Percentiles rank a stretch among this genome's conserved stretches.
These are phyloP conservation scores for Diaporthe citrichinensis DNA, from an alignment of 2,329 filamentous ascomycete genomes.

Conservation along the genomic window DNA sequence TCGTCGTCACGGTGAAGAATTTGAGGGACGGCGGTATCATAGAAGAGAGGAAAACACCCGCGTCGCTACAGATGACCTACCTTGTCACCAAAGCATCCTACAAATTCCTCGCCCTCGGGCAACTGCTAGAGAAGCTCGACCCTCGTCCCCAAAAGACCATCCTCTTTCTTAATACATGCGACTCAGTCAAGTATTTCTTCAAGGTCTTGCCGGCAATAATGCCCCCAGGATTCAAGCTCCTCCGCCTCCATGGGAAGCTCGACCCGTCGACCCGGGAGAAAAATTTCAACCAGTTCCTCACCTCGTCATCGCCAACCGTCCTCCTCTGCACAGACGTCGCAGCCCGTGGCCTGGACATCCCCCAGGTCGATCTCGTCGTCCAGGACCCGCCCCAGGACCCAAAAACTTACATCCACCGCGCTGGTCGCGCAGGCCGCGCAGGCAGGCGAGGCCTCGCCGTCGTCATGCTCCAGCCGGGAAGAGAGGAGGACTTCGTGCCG, in stretches of 20 bases:
- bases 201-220: constrained; percentile 82
- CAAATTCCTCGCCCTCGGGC: constrained; percentile 82
- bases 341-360: constrained; percentile 91
- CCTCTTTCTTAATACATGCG: constrained; percentile 88
- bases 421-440: constrained; percentile 90
- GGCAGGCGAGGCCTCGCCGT: constrained; percentile 88
- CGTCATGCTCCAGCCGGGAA: constrained; percentile 85
- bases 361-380: constrained; percentile 90
- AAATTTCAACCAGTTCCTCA: constrained; percentile 87
- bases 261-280: constrained; percentile 88
- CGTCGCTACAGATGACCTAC: constrained; percentile 93
- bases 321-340: constrained; percentile 95
- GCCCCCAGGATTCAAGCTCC: constrained; percentile 75
- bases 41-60: constrained; percentile 89
- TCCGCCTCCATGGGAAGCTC: constrained; percentile 93
- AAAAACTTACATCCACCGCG: constrained; percentile 95
- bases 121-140: constrained; percentile 78
- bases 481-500: constrained; percentile 90
- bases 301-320: constrained; percentile 80
- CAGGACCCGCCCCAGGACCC: constrained; percentile 90
- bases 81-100: constrained; percentile 80
- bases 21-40: constrained; percentile 73
- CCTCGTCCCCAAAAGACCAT: constrained; percentile 87
- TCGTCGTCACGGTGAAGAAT: constrained; percentile 91
- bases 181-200: constrained; percentile 94